Evolutionary conservation across 2,329 filamentous ascomycete species (phyloP), one percentile per base, ranked within the genome.

Genomic region (Fusarium foetens): DNA sequence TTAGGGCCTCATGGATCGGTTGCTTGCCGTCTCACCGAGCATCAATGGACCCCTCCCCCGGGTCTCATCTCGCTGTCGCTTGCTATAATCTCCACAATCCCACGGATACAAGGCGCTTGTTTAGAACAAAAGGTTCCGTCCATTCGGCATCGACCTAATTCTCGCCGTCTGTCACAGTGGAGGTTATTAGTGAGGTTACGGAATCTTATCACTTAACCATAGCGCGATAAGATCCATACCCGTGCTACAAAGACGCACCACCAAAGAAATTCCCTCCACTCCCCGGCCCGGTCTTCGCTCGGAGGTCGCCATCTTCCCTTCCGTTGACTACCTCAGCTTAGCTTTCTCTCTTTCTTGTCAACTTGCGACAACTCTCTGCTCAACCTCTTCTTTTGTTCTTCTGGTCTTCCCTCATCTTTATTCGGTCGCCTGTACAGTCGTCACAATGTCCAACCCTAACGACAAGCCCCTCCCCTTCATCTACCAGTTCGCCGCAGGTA

Each of bases 401-500:
- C 55, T 52, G 45, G 58, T 55, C 23, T 52, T 53, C 53, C 58
- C 45, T 48, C 58, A n/a, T 42, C 35, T 46, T 63, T 36, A 49
- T 57, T 54, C 31, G 29, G 38, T 52, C 43, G 57, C 54, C 63
- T 54, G 57, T 55, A 66, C 60, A 58, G 45, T 57, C 53, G 63
- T 70, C 76, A 72, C 63, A 57, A 76, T 76, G 69, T 71, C 72
- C 55, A 70, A 90, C 57, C 66, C 66, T 73, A 80, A 86, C 73
- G 84, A 89, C 58, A 92, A 94, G 85, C 94, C 95, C 66, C 90
- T 98, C 76, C 94, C 94, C 66, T 98, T 98, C 84, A 83, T 90
- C 77, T 98, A 98, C 90, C 95, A 97, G 86, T 97, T 98, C 87
- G 93, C 91, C 82, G 95, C 95, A 80, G 95, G 95, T 91, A 81